A percentile compares a stretch with the other conserved stretches of the same genome.
These are phyloP conservation scores for Saccharomyces hybrid DNA, from an alignment of 1,139 yeast species.

Conservation along the genomic window DNA sequence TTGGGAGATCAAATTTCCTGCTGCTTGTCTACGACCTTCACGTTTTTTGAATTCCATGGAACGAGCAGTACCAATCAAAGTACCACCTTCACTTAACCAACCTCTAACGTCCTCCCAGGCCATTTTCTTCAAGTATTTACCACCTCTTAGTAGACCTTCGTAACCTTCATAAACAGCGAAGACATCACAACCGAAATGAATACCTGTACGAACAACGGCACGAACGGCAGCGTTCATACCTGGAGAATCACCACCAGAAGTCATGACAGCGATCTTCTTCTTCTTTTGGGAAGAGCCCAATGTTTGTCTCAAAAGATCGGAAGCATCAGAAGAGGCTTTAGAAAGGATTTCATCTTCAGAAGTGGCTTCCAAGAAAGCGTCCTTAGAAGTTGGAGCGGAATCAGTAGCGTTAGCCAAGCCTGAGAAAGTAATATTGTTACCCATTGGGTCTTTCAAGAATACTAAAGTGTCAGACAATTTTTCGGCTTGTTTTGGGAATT, in stretches of 20 bases:
- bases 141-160: conserved; percentile 68
- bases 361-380: conserved; percentile 24
- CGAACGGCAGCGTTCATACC: conserved; percentile 82
- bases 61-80: conserved; percentile 76
- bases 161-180: conserved; percentile 73
- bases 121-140: conserved; percentile 57
- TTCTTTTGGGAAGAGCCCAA: conserved; percentile 21
- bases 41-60: conserved; percentile 61
- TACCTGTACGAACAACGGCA: conserved; percentile 70
- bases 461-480: conserved; percentile 30
- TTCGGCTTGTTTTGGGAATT: conserved; percentile 30
- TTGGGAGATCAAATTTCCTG: conserved; percentile 57
- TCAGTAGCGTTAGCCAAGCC: conserved; percentile 32
- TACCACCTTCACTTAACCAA: conserved; percentile 69
- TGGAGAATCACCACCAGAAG: conserved; percentile 83
- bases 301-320: conserved; percentile 16
- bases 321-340: conserved; percentile 22
- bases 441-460: conserved; percentile 47
- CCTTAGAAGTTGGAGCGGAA: conserved; percentile 31
- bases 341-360: conserved; percentile 15
- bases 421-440: conserved; percentile 44
- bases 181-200: conserved; percentile 62
- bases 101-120: conserved; percentile 74
- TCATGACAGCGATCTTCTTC: conserved; percentile 72
- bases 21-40: conserved; percentile 58